Base-by-base conservation (phyloP, 192 early-diverging fungal species). In the Phycomyces blakesleeanus region DNA sequence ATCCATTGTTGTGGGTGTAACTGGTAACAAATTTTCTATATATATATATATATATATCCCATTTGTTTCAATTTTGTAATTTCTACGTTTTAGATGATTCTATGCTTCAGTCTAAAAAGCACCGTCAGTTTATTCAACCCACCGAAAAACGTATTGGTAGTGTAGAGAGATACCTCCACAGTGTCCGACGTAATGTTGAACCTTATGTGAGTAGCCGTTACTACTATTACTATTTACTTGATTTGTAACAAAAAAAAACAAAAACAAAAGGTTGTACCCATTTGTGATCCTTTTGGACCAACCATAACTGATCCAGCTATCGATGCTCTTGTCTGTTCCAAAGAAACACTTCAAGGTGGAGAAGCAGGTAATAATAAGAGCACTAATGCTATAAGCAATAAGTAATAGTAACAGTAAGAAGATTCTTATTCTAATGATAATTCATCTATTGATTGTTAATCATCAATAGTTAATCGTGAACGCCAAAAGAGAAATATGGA, bases 221-320 rank as follows among this genome's bases (percentile, higher is more conserved):
- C n/a, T n/a, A n/a, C n/a, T n/a, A n/a, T n/a, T n/a, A n/a, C n/a
- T n/a, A n/a, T n/a, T n/a, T n/a, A n/a, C n/a, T n/a, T n/a, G n/a
- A n/a, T n/a, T n/a, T n/a, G n/a, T n/a, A n/a, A n/a, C n/a, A n/a
- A n/a, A n/a, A n/a, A n/a, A n/a, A n/a, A n/a, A n/a, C n/a, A n/a
- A n/a, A n/a, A n/a, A n/a, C n/a, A n/a, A n/a, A 6, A 88, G 67
- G 75, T 87, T 11, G 87, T 83, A 9, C 88, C 89, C 0, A 87
- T 98, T 26, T 67, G 71, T 22, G 94, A 98, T 73, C 85, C 83
- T 1, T 93, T 84, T 68, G 97, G 97, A 0, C 97, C 97, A 0
- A 95, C 93, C 0, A 78, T 82, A 4, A 82, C 79, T 0, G 91
- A 93, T 37, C 57, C 83, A 0, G 74, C 85, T 0, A 81, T 98